Evolutionary conservation across 108 stramenopile genomes (phyloP).

Genomic region (Thalassiosira profunda): DNA sequence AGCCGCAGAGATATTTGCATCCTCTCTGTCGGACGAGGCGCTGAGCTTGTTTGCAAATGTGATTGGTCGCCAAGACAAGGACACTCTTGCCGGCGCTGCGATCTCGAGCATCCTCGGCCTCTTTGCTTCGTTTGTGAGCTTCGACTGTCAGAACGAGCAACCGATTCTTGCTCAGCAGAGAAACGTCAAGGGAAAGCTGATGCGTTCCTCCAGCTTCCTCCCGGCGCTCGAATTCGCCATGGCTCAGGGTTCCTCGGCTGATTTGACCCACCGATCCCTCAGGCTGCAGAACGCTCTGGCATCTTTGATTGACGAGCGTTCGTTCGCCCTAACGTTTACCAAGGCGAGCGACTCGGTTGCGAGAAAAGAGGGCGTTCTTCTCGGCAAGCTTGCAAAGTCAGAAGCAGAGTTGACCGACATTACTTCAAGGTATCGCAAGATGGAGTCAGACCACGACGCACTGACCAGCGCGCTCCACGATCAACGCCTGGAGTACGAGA

Average conservation of each 20-base stretch:
- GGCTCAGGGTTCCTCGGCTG: conserved; percentile 38
- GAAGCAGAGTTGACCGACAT: conserved; percentile 9
- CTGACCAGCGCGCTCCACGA: conserved; percentile 26
- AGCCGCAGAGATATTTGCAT: not conserved
- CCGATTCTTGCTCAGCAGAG: conserved; percentile 2
- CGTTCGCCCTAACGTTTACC: conserved; percentile 28
- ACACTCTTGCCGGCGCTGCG: conserved; percentile 22
- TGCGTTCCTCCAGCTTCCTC: not conserved
- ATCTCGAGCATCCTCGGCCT: conserved; percentile 7
- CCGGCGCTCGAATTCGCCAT: conserved; percentile 24
- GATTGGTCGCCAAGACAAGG: not conserved
- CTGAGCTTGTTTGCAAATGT: conserved; percentile 1
- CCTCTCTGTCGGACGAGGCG: conserved; percentile 12
- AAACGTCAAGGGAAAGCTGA: conserved; percentile 6
- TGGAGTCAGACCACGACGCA: conserved; percentile 22
- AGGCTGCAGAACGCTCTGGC: conserved; percentile 28
- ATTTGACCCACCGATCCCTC: conserved; percentile 46
- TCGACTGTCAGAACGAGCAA: not conserved
- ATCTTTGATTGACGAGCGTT: conserved; percentile 11
- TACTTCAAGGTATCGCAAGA: conserved; percentile 1
- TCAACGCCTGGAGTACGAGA: conserved; percentile 30
- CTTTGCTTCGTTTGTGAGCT: conserved; percentile 8
- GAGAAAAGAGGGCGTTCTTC: conserved; percentile 10
- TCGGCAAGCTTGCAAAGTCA: conserved; percentile 11
- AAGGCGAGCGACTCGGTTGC: conserved; percentile 1